Evolutionary conservation across 805 yeast species (phyloP).

Genomic region (Tetrapisispora iriomotensis): DNA sequence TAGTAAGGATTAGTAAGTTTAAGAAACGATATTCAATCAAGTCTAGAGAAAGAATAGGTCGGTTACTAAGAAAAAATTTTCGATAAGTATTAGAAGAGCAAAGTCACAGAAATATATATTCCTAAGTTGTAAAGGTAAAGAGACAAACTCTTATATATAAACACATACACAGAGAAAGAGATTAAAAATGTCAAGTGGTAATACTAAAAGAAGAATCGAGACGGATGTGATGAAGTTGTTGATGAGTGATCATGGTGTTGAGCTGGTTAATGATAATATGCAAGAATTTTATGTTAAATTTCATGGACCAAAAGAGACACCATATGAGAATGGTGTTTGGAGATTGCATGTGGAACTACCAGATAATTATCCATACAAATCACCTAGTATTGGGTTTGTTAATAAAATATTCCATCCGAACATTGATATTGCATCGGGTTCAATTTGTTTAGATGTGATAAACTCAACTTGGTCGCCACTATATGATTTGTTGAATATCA

Average conservation of each 20-base stretch:
- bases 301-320: slow-evolving; percentile 78
- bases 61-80: too few relatives aligned
- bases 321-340: slow-evolving; percentile 88
- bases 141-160: neutral
- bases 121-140: neutral
- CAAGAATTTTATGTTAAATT: slow-evolving; percentile 83
- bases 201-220: slow-evolving; percentile 50
- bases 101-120: neutral
- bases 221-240: slow-evolving; percentile 91
- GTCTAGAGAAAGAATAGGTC: too few relatives aligned
- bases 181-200: slow-evolving; percentile 6
- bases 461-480: slow-evolving; percentile 98
- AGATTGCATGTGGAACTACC: slow-evolving; percentile 87
- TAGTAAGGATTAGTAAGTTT: too few relatives aligned
- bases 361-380: slow-evolving; percentile 88
- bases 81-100: too few relatives aligned
- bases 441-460: slow-evolving; percentile 91
- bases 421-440: slow-evolving; percentile 82
- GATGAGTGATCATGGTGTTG: slow-evolving; percentile 89
- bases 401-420: slow-evolving; percentile 93
- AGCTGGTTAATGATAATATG: slow-evolving; percentile 68
- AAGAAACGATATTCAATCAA: too few relatives aligned
- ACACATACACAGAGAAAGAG: too few relatives aligned
- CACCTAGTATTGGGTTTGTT: slow-evolving; percentile 90
- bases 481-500: slow-evolving; percentile 84